Evolutionary conservation across 768 basidiomycete genomes (phyloP).

Genomic region (Rhizopogon vulgaris): DNA sequence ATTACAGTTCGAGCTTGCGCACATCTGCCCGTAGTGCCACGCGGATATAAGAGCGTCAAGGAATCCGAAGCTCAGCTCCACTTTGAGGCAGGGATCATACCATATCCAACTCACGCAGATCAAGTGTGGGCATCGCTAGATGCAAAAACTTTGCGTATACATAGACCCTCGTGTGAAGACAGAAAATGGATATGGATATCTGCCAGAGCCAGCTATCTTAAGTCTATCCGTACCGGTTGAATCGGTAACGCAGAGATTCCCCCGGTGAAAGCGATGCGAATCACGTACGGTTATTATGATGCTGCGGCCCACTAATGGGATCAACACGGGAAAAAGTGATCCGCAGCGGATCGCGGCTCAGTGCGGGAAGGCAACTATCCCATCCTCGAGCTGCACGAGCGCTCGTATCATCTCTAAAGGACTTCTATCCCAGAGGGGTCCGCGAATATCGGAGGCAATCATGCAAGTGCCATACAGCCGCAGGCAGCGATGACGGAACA

Average conservation of each 20-base stretch:
- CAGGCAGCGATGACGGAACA: not conserved
- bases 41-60: slow-evolving; percentile 35
- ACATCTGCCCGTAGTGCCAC: slow-evolving; percentile 27
- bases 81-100: slow-evolving; percentile 44
- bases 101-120: slow-evolving; percentile 66
- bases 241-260: slow-evolving; percentile 47
- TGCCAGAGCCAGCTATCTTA: slow-evolving; percentile 3
- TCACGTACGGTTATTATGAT: slow-evolving; percentile 39
- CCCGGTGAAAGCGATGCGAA: slow-evolving; percentile 32
- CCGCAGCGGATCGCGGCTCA: no score
- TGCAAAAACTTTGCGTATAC: slow-evolving; percentile 39
- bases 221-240: not conserved
- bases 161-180: slow-evolving; percentile 57
- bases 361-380: no score
- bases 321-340: not conserved
- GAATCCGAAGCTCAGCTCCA: slow-evolving; percentile 39
- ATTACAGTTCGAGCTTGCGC: slow-evolving; percentile 31
- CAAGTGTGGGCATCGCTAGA: slow-evolving; percentile 39
- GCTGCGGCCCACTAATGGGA: slow-evolving; percentile 4
- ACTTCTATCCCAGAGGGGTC: not conserved
- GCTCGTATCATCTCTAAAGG: slow-evolving; percentile 8
- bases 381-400: not conserved
- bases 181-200: slow-evolving; percentile 10
- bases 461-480: slow-evolving; percentile 7
- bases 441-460: not conserved